Base-by-base conservation (phyloP, 1,284 basidiomycete genomes). In the Wolfiporia cocos region DNA sequence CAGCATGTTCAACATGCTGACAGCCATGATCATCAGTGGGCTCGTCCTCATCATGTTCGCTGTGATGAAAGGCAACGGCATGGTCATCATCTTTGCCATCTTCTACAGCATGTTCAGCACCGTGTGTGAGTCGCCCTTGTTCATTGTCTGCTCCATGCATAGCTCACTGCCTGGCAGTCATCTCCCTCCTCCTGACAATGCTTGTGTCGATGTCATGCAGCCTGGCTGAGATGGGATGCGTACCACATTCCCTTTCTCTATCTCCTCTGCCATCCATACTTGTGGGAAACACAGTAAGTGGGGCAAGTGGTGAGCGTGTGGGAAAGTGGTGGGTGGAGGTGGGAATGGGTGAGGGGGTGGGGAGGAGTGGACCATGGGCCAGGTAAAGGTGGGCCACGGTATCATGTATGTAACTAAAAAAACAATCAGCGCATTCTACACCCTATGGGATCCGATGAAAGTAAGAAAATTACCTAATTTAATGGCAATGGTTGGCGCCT, bases 101-200 rank as follows among this genome's bases (percentile, higher is more conserved):
- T 30, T 58, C 18, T 58, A 54, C 34, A 55, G 56, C 10, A 51
- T 55, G 46, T 55, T 58, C 42, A 53, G 50, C 14, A 52, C 52
- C 6, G 47, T 39, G n/a, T 51, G 54, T 56, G 38, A 24, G 54
- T 7, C 14, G 26, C 9, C 14, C 14, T 28, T 9, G 14, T 28
- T 7, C 9, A 9, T 7, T n/a, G n/a, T n/a, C n/a, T n/a, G n/a
- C n/a, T n/a, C n/a, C n/a, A n/a, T n/a, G n/a, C n/a, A n/a, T n/a
- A n/a, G n/a, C n/a, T n/a, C n/a, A n/a, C n/a, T 14, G 14, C 14
- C 14, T 9, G 7, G 26, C 35, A 38, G 41, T 43, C 17, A 19
- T 42, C 11, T 21, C 37, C 12, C 22, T 43, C 17, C n/a, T 34
- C 24, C 39, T 32, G n/a, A 30, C 39, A 3, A 14, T 17, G 10